These are phyloP conservation scores for Candida tammaniensis DNA, from an alignment of 805 yeast genomes.

Conservation along the genomic window DNA sequence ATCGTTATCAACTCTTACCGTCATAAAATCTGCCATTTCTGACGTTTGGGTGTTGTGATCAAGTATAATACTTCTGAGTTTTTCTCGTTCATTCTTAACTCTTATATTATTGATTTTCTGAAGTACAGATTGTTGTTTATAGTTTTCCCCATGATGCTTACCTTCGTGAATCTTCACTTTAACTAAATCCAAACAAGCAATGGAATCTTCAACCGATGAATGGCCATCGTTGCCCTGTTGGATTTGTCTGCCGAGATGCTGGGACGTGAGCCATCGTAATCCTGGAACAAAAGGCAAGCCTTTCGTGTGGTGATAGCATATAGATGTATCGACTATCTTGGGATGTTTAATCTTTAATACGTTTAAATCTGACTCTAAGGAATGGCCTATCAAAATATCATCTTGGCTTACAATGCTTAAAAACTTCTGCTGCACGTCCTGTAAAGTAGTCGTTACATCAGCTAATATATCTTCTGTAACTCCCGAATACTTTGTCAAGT, in stretches of 20 bases:
- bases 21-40: neutral
- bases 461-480: slow-evolving; percentile 68
- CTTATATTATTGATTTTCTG: slow-evolving; percentile 15
- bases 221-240: slow-evolving; percentile 77
- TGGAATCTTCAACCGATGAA: slow-evolving; percentile 83
- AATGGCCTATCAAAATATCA: slow-evolving; percentile 85
- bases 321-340: slow-evolving; percentile 74
- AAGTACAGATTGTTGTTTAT: slow-evolving; percentile 24
- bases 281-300: slow-evolving; percentile 85
- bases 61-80: slow-evolving; percentile 7
- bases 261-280: slow-evolving; percentile 63
- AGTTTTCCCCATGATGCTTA: slow-evolving; percentile 51
- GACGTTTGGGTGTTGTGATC: slow-evolving; percentile 5
- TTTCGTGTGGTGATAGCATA: slow-evolving; percentile 71
- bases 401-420: slow-evolving; percentile 43
- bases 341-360: slow-evolving; percentile 74
- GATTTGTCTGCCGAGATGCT: slow-evolving; percentile 54
- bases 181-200: slow-evolving; percentile 73
- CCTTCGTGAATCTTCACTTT: slow-evolving; percentile 72
- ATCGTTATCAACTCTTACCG: slow-evolving; percentile 49
- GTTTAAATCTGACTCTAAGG: slow-evolving; percentile 76
- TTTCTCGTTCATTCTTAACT: neutral
- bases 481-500: slow-evolving; percentile 82
- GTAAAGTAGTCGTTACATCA: slow-evolving; percentile 59
- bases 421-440: slow-evolving; percentile 65